A percentile compares a stretch with the other conserved stretches of the same genome.
phyloP scores from a whole-genome alignment of 345 rosid genomes.

The Xanthoceras sorbifolium region DNA sequence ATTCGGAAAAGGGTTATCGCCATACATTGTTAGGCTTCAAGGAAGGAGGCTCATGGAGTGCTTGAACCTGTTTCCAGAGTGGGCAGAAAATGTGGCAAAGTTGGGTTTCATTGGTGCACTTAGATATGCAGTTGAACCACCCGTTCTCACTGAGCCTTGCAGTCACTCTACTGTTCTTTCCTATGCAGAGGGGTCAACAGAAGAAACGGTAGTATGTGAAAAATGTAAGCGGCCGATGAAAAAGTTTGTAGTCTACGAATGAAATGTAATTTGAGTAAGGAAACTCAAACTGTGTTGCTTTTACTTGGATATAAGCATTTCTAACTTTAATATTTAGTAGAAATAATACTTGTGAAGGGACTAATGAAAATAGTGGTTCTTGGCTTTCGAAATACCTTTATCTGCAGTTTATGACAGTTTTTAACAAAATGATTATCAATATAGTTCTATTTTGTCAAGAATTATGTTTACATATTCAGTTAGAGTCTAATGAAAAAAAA shows the following conservation, averaged over 20 bases:
- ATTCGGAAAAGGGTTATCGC: conserved; percentile 48
- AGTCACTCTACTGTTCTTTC: conserved; percentile 40
- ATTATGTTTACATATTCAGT: not conserved
- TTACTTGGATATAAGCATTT: not conserved
- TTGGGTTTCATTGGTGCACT: conserved; percentile 56
- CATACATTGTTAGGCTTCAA: conserved; percentile 35
- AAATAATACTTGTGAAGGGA: not conserved
- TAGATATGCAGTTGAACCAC: conserved; percentile 39
- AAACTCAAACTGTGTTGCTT: not conserved
- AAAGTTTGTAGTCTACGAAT: conserved; percentile 54
- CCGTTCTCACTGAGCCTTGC: conserved; percentile 36
- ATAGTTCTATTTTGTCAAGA: not conserved
- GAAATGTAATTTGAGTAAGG: conserved; percentile 18
- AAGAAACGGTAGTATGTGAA: conserved; percentile 42
- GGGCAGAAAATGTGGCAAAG: conserved; percentile 53
- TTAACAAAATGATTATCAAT: not conserved
- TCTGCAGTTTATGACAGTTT: not conserved
- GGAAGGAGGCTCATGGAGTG: conserved; percentile 43
- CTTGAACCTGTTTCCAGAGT: conserved; percentile 41
- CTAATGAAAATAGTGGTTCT: not conserved
- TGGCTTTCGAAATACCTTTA: not conserved
- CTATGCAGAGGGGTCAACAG: conserved; percentile 37
- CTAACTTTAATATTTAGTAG: not conserved
- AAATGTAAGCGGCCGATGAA: conserved; percentile 70
- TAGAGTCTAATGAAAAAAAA: not conserved